A percentile compares a stretch with the other conserved stretches of the same genome.
Conservation (phyloP, 495 filamentous ascomycete genomes). For the Xanthoparmelia taractica region DNA sequence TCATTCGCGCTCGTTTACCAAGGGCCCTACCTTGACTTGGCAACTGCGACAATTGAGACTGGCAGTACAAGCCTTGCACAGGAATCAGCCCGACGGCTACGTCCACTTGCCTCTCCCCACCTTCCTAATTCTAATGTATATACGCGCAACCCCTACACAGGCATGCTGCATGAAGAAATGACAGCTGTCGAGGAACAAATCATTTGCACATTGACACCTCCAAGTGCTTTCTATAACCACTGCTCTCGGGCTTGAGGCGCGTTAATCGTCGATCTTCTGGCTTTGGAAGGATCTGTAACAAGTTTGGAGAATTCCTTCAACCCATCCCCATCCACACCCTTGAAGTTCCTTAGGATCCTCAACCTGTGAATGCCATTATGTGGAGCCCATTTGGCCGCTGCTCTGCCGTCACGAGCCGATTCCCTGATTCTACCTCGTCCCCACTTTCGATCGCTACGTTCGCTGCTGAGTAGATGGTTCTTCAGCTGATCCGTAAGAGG, state of each 20-base stretch:
- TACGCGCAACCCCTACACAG: neutral
- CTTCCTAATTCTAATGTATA: neutral
- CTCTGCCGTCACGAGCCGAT: conserved; percentile 19
- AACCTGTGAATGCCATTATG: conserved; percentile 12
- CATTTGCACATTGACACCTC: neutral
- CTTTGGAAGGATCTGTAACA: neutral
- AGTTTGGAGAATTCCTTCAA: conserved; percentile 13
- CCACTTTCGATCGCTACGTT: conserved; percentile 5
- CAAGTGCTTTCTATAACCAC: neutral
- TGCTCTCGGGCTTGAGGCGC: neutral
- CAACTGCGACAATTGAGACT: neutral
- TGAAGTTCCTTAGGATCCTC: conserved; percentile 8
- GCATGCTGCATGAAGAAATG: neutral
- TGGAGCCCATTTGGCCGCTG: conserved; percentile 21
- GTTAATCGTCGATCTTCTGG: neutral
- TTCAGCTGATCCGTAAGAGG: conserved; percentile 13
- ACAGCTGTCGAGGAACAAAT: neutral
- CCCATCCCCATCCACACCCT: conserved; percentile 11
- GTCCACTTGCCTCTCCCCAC: neutral
- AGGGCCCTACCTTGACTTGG: neutral
- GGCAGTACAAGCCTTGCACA: neutral
- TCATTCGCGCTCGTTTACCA: neutral
- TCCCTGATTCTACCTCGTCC: conserved; percentile 11
- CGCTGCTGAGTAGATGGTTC: conserved; percentile 12
- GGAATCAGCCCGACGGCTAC: neutral